Evolutionary conservation across 2,329 filamentous ascomycete species (phyloP).

Genomic region (Endothia cerciana): DNA sequence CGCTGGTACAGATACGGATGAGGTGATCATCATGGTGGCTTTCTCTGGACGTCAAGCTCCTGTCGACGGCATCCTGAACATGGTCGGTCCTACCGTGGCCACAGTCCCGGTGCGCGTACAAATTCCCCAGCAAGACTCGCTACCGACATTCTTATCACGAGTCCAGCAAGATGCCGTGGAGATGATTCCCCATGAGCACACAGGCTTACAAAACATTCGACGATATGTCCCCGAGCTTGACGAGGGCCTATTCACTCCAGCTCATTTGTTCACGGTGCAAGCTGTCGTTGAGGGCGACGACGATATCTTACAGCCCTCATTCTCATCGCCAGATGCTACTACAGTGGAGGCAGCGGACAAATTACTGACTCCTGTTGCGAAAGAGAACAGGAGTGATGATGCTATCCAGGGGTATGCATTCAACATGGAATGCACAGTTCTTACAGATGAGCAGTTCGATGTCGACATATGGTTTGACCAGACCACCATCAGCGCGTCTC

Average conservation of each 20-base stretch:
- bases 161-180: constrained; percentile 59
- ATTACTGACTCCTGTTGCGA: not conserved
- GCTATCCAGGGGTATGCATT: constrained; percentile 15
- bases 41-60: constrained; percentile 19
- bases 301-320: constrained; percentile 33
- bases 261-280: constrained; percentile 33
- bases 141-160: constrained; percentile 47
- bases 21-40: constrained; percentile 15
- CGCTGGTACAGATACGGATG: not conserved
- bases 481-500: not conserved
- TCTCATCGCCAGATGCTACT: not conserved
- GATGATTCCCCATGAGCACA: constrained; percentile 68
- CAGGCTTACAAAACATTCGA: constrained; percentile 63
- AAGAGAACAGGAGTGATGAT: not conserved
- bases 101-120: constrained; percentile 60
- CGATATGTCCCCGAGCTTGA: constrained; percentile 55
- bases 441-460: not conserved
- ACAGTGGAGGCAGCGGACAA: constrained; percentile 38
- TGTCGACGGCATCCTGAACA: constrained; percentile 19
- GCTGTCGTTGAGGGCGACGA: constrained; percentile 9
- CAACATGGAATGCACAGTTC: constrained; percentile 10
- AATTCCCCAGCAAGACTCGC: constrained; percentile 45
- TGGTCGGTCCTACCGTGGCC: constrained; percentile 49
- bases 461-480: not conserved
- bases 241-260: not conserved